Evolutionary conservation across 257 asterid species (phyloP), one percentile per base, ranked within the genome.

Genomic region (Ilex aquifolium): DNA sequence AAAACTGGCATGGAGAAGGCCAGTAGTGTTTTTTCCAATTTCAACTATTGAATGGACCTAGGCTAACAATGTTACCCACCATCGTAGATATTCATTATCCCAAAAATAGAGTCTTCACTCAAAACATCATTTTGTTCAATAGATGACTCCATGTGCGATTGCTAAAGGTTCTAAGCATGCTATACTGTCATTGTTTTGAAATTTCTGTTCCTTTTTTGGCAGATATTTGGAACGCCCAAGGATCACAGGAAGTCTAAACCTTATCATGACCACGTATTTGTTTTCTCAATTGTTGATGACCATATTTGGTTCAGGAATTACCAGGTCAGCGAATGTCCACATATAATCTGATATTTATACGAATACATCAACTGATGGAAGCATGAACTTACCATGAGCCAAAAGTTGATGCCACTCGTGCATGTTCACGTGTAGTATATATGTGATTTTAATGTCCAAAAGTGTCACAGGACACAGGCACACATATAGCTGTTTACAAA

Each of bases 251-350:
- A 93, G 80, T 82, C 97, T 59, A 93, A 93, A 67, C 99, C 99
- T 9, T 87, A 81, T 69, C 93, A 87, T 61, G 97, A 90, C 73
- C 97, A 90, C 57, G 85, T 93, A 29, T 84, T 85, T 72, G 90
- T 77, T 61, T 87, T 93, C 70, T 84, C 99, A 64, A 85, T 93
- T 63, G 88, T 75, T 50, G 99, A 93, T 68, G 97, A 81, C 68
- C 99, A 90, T 64, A 74, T 90, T 70, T 93, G 99, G 99, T 90
- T 90, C 71, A 87, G 99, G 31, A 93, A 90, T 76, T 93, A 90
- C 68, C 99, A 93, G 97, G 99, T 93, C 52, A 3, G 80, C 72
- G 10, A 53, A 7, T 3, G 0, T 53, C 52, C 42, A 36, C 7
- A 36, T 36, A 36, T 36, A 36, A 36, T 36, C 42, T 36, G 42